phyloP scores from a whole-genome alignment of 495 filamentous ascomycete species.

The Polyplosphaeria fusca region DNA sequence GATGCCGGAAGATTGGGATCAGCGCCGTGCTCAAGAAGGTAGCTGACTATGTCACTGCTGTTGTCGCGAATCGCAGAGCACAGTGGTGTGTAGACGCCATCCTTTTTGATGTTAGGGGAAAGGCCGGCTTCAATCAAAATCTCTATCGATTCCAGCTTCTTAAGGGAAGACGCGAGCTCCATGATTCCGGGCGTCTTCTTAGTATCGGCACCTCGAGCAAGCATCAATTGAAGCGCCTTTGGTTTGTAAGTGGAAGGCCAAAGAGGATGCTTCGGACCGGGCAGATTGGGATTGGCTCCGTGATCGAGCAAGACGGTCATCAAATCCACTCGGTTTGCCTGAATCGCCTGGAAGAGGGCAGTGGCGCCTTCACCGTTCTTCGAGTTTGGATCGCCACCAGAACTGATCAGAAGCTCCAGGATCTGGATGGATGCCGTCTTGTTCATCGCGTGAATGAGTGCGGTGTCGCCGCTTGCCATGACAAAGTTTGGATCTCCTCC shows the following conservation, averaged over 20 bases:
- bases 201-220: slow-evolving; percentile 46
- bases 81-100: slow-evolving; percentile 55
- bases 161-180: slow-evolving; percentile 49
- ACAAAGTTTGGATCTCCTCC: slow-evolving; percentile 47
- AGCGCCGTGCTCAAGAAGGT: slow-evolving; percentile 50
- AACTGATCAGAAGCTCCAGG: slow-evolving; percentile 49
- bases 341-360: slow-evolving; percentile 47
- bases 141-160: slow-evolving; percentile 49
- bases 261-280: slow-evolving; percentile 51
- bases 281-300: slow-evolving; percentile 48
- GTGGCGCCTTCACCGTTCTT: slow-evolving; percentile 53
- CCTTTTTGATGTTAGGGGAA: slow-evolving; percentile 53
- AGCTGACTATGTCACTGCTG: slow-evolving; percentile 48
- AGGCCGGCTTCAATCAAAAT: slow-evolving; percentile 52
- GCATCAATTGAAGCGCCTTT: slow-evolving; percentile 44
- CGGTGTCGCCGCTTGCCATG: slow-evolving; percentile 47
- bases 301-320: slow-evolving; percentile 39
- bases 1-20: slow-evolving; percentile 53
- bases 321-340: slow-evolving; percentile 39
- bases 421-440: slow-evolving; percentile 44
- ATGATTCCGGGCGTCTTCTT: slow-evolving; percentile 48
- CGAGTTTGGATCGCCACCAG: slow-evolving; percentile 50
- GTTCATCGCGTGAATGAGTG: slow-evolving; percentile 49
- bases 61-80: slow-evolving; percentile 57
- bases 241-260: slow-evolving; percentile 47